These are phyloP conservation scores for Camelina hispida DNA, from an alignment of 345 rosid species.

Conservation along the genomic window DNA sequence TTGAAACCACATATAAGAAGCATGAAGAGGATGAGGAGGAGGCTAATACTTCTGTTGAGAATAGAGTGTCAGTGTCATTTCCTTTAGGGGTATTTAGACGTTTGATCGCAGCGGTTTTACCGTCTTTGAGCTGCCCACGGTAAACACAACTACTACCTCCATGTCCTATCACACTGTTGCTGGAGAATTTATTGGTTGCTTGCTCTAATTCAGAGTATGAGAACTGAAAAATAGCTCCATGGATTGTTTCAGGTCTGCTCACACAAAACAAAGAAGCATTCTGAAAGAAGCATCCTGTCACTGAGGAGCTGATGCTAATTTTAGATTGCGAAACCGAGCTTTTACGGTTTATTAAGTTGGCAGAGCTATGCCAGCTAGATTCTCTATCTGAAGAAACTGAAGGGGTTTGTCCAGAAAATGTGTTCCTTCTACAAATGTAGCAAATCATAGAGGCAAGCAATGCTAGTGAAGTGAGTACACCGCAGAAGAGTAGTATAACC, in stretches of 20 bases:
- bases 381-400: constrained; percentile 69
- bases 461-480: constrained; percentile 66
- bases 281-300: constrained; percentile 70
- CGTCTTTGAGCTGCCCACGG: constrained; percentile 82
- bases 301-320: constrained; percentile 48
- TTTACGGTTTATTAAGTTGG: constrained; percentile 69
- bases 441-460: constrained; percentile 67
- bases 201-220: constrained; percentile 71
- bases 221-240: constrained; percentile 66
- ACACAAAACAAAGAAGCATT: constrained; percentile 55
- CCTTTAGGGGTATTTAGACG: constrained; percentile 69
- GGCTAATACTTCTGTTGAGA: constrained; percentile 71
- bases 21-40: constrained; percentile 20
- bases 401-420: constrained; percentile 50
- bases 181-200: constrained; percentile 80
- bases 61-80: constrained; percentile 61
- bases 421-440: constrained; percentile 61
- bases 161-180: constrained; percentile 72
- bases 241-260: constrained; percentile 58
- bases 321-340: constrained; percentile 53
- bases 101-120: constrained; percentile 84
- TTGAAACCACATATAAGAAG: constrained; percentile 10
- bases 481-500: constrained; percentile 61
- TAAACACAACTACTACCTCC: constrained; percentile 95
- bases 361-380: constrained; percentile 75